Percentiles rank a stretch among this genome's conserved stretches.
Evolutionary conservation across 2,329 filamentous ascomycete species (phyloP).

Genomic region (Neopestalotiopsis sp.): DNA sequence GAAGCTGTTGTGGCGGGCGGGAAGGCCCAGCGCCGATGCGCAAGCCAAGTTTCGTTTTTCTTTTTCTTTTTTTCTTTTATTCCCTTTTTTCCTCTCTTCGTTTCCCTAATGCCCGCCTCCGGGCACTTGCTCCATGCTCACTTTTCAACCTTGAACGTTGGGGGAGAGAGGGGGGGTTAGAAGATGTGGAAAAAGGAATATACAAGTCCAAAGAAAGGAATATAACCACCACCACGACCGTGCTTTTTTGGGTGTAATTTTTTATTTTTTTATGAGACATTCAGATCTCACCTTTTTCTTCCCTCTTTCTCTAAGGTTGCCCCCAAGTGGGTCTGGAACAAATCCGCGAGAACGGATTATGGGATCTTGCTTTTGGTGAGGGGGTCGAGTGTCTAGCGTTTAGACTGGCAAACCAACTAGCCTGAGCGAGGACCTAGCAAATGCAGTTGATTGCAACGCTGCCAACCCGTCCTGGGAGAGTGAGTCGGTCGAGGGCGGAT

Average conservation of each 20-base stretch:
- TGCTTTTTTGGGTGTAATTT: conserved; percentile 3
- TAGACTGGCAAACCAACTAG: conserved; percentile 6
- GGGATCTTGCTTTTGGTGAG: conserved; percentile 16
- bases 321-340: conserved; percentile 16
- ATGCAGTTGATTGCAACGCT: conserved; percentile 1
- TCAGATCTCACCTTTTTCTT: conserved; percentile 16
- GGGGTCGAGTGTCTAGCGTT: conserved; percentile 11
- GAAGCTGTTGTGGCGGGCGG: conserved; percentile 15
- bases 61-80: conserved; percentile 9
- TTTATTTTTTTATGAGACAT: conserved; percentile 16
- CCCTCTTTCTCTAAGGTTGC: conserved; percentile 5
- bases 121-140: neutral
- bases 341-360: conserved; percentile 18
- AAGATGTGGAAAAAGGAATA: neutral
- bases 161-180: neutral
- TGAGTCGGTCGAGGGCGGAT: neutral
- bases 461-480: neutral
- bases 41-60: neutral
- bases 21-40: conserved; percentile 6
- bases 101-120: conserved; percentile 5
- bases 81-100: conserved; percentile 1
- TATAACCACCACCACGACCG: conserved; percentile 2
- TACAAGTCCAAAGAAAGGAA: neutral
- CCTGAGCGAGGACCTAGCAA: neutral
- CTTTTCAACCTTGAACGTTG: neutral